Percentiles rank a stretch among this genome's conserved stretches.
Conservation (phyloP, 2,329 filamentous ascomycete species). For the Fusarium citri region DNA sequence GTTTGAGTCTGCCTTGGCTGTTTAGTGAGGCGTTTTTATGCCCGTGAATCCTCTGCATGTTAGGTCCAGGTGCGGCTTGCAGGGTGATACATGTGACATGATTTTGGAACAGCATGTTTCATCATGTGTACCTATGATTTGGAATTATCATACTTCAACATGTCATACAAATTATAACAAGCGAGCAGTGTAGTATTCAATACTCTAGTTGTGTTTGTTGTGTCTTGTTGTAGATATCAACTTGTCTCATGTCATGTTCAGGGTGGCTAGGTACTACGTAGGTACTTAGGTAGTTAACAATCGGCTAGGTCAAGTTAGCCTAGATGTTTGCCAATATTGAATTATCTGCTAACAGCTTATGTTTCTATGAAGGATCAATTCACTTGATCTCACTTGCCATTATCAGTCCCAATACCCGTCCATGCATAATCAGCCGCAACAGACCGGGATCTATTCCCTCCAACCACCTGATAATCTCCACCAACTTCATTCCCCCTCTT, state of each 20-base stretch:
- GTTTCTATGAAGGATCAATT: not conserved
- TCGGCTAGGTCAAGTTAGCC: not conserved
- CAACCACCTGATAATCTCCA: slow-evolving; percentile 6
- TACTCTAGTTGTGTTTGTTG: not conserved
- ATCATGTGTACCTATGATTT: not conserved
- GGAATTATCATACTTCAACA: not conserved
- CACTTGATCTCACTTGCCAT: slow-evolving; percentile 5
- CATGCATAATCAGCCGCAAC: slow-evolving; percentile 29
- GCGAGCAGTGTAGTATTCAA: not conserved
- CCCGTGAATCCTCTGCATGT: not conserved
- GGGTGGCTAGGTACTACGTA: not conserved
- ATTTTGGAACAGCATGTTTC: not conserved
- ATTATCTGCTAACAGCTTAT: not conserved
- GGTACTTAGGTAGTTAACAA: not conserved
- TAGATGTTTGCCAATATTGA: not conserved
- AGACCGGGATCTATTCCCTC: slow-evolving; percentile 4
- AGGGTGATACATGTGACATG: too few species aligned
- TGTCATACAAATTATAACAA: not conserved
- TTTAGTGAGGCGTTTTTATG: not conserved
- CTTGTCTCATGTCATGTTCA: not conserved
- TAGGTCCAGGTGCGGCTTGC: not conserved
- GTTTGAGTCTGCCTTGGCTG: not conserved
- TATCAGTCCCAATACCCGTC: not conserved
- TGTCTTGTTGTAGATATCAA: not conserved
- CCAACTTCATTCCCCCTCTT: not conserved